Evolutionary conservation across 192 early-diverging fungal genomes (phyloP).

Genomic region (Gonapodya sp.): DNA sequence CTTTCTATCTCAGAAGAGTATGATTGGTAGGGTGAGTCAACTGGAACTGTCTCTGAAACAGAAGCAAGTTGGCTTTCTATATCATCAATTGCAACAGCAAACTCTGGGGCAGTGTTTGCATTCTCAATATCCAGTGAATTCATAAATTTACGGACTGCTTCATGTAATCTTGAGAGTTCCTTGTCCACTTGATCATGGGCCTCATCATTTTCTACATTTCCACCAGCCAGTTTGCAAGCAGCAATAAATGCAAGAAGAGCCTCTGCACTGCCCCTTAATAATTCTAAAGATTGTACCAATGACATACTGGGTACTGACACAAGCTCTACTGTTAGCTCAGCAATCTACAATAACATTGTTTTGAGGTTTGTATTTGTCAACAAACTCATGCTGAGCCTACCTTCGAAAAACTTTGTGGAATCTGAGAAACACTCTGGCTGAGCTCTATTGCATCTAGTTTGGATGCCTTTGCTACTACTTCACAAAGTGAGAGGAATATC

Average conservation of each 20-base stretch:
- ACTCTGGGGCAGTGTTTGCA: neutral
- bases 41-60: neutral
- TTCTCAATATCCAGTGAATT: constrained; percentile 23
- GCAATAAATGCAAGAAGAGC: constrained; percentile 26
- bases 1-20: neutral
- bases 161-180: constrained; percentile 18
- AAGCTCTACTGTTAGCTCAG: constrained; percentile 24
- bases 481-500: constrained; percentile 30
- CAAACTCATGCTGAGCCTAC: constrained; percentile 20
- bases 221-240: constrained; percentile 13
- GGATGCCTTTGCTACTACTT: constrained; percentile 32
- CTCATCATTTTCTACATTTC: constrained; percentile 18
- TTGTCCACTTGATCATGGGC: constrained; percentile 23
- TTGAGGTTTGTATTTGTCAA: neutral
- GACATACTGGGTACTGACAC: constrained; percentile 39
- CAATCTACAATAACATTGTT: constrained; percentile 24
- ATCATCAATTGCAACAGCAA: neutral
- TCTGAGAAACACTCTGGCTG: constrained; percentile 24
- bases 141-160: constrained; percentile 28
- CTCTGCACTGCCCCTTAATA: constrained; percentile 33
- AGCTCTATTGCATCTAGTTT: constrained; percentile 25
- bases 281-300: constrained; percentile 29
- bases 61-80: neutral
- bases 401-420: constrained; percentile 29
- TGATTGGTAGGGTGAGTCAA: neutral